A percentile compares a stretch with the other conserved stretches of the same genome.
Evolutionary conservation across 1,284 basidiomycete genomes (phyloP).

Genomic region (Trichosporon ovoides): DNA sequence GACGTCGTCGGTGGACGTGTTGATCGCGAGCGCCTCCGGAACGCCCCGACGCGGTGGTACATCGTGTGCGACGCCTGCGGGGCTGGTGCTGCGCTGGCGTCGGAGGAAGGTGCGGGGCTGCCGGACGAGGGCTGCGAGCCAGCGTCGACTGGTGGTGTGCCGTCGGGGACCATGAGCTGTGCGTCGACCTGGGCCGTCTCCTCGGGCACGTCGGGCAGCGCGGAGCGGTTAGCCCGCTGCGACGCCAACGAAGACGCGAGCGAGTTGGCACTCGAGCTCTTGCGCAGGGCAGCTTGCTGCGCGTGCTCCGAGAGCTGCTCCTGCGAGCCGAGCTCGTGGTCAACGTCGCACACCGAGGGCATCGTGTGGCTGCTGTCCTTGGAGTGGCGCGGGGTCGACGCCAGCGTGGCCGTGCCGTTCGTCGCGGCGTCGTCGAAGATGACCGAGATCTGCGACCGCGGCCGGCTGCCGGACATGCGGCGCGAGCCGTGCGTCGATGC

Average conservation of each 20-base stretch:
- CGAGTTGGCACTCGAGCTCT: not conserved
- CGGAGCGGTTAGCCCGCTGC: not conserved
- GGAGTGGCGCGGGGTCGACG: not conserved
- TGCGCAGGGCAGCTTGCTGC: not conserved
- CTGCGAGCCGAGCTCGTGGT: not conserved
- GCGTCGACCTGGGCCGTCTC: not conserved
- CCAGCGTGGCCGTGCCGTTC: no score
- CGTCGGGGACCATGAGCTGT: not conserved
- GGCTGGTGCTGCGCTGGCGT: not conserved
- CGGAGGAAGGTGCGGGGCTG: not conserved
- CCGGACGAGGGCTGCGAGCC: not conserved
- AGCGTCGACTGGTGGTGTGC: not conserved
- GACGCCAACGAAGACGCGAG: not conserved
- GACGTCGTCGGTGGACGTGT: not conserved
- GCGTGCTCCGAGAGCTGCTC: not conserved
- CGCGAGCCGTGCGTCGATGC: not conserved
- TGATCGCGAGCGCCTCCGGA: not conserved
- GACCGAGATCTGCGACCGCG: not conserved
- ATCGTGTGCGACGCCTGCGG: not conserved
- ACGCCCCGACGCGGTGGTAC: not conserved
- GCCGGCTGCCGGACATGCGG: not conserved
- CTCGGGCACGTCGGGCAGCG: not conserved
- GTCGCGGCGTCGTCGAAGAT: not conserved
- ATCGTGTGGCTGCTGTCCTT: constrained; percentile 2
- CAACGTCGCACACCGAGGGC: not conserved